phyloP scores from a whole-genome alignment of 331 rosid species.

The Pyracantha coccinea region DNA sequence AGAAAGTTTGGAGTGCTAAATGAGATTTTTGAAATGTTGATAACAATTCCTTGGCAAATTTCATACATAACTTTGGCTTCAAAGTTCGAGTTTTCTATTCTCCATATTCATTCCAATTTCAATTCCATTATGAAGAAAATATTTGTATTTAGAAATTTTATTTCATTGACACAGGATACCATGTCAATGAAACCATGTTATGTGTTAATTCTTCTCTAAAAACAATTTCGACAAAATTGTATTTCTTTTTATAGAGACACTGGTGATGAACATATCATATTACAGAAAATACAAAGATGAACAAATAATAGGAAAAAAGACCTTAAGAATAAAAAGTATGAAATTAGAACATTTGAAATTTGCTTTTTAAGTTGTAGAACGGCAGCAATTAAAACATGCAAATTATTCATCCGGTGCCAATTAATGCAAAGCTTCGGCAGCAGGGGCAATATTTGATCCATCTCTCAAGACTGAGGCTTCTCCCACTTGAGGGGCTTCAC shows the following conservation, averaged over 20 bases:
- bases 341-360: constrained; percentile 13
- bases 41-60: too few species aligned
- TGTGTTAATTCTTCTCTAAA: too few species aligned
- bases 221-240: constrained; percentile 21
- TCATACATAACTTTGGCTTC: too few species aligned
- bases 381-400: constrained; percentile 23
- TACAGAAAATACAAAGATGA: constrained; percentile 6
- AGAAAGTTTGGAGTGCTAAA: too few species aligned
- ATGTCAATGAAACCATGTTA: too few species aligned
- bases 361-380: constrained; percentile 6
- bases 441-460: background rate
- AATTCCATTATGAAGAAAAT: too few species aligned
- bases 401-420: constrained; percentile 48
- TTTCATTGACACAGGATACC: too few species aligned
- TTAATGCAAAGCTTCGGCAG: constrained; percentile 15
- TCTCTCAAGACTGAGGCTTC: constrained; percentile 53
- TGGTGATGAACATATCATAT: constrained; percentile 10
- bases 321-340: constrained; percentile 4
- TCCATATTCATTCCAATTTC: too few species aligned
- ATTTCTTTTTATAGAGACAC: constrained; percentile 27
- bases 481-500: constrained; percentile 97
- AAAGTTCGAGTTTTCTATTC: too few species aligned
- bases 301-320: background rate
- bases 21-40: too few species aligned
- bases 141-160: too few species aligned